phyloP scores from a whole-genome alignment of 805 yeast species.

The Wickerhamiella brachini region DNA sequence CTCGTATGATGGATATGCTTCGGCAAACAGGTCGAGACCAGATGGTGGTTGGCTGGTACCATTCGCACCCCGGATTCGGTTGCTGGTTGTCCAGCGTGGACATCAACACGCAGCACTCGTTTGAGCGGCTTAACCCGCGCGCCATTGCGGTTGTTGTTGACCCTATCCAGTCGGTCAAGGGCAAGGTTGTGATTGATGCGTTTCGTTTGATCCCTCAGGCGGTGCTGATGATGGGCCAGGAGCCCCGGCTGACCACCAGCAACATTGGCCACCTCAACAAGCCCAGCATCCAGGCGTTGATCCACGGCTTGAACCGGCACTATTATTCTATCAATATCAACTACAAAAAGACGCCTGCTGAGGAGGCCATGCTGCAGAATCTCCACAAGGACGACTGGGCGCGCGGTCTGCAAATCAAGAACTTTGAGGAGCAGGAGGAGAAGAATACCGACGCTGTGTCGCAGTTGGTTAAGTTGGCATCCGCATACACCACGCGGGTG shows the following conservation, averaged over 20 bases:
- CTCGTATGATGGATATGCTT: slow-evolving; percentile 99
- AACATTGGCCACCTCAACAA: slow-evolving; percentile 90
- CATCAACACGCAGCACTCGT: slow-evolving; percentile 94
- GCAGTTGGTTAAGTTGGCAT: slow-evolving; percentile 78
- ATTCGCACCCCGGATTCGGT: slow-evolving; percentile 99
- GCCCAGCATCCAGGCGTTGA: slow-evolving; percentile 91
- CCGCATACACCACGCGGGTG: slow-evolving; percentile 77
- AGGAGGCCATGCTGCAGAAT: slow-evolving; percentile 85
- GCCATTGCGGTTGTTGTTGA: slow-evolving; percentile 98
- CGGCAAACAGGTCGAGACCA: slow-evolving; percentile 98
- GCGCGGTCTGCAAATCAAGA: slow-evolving; percentile 65
- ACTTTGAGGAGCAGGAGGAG: slow-evolving; percentile 66
- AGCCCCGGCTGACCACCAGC: slow-evolving; percentile 94
- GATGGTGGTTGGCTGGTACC: slow-evolving; percentile 99
- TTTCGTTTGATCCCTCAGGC: slow-evolving; percentile 84
- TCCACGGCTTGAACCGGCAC: slow-evolving; percentile 93
- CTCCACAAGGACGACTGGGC: slow-evolving; percentile 95
- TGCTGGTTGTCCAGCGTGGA: slow-evolving; percentile 98
- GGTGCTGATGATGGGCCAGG: slow-evolving; percentile 86
- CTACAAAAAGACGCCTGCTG: slow-evolving; percentile 82
- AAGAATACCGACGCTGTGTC: slow-evolving; percentile 59
- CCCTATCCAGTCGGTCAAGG: slow-evolving; percentile 97
- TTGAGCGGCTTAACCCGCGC: slow-evolving; percentile 86
- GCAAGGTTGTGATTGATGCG: slow-evolving; percentile 97
- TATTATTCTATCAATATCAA: slow-evolving; percentile 92